These are phyloP conservation scores for Arthrobotrys sphaeroides DNA, from an alignment of 2,329 filamentous ascomycete species.

Conservation along the genomic window DNA sequence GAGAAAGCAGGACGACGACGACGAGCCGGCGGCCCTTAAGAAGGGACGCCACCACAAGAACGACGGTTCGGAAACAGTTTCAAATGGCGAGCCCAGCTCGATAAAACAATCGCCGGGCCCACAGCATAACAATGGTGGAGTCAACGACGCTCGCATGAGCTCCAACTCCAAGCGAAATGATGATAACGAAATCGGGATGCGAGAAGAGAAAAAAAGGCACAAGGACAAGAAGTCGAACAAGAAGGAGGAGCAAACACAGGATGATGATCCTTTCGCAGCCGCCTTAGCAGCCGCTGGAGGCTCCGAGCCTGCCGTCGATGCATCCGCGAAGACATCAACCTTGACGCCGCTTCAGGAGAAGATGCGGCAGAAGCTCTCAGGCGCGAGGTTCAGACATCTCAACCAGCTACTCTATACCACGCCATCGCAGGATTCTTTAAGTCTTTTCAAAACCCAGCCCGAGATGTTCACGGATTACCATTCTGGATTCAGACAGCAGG, in stretches of 20 bases:
- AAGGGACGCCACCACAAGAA: conserved; percentile 42
- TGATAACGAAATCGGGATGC: conserved; percentile 35
- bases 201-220: conserved; percentile 39
- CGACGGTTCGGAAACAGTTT: conserved; percentile 17
- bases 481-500: conserved; percentile 92
- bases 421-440: conserved; percentile 82
- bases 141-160: conserved; percentile 34
- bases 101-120: conserved; percentile 25
- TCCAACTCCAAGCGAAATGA: conserved; percentile 39
- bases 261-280: conserved; percentile 8
- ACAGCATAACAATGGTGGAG: conserved; percentile 21
- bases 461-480: conserved; percentile 98
- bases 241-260: conserved; percentile 10
- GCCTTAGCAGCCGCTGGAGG: not conserved
- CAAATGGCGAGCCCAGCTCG: conserved; percentile 28
- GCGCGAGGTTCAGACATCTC: conserved; percentile 93
- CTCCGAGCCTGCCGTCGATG: conserved; percentile 57
- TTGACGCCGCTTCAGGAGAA: conserved; percentile 91
- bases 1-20: conserved; percentile 32
- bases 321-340: conserved; percentile 61
- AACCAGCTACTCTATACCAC: conserved; percentile 97
- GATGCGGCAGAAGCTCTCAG: conserved; percentile 94
- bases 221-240: conserved; percentile 26
- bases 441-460: conserved; percentile 82
- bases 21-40: conserved; percentile 17